phyloP scores from a whole-genome alignment of 225 moss, liverwort and hornwort genomes.

The Pseudisothecium myosuroides region DNA sequence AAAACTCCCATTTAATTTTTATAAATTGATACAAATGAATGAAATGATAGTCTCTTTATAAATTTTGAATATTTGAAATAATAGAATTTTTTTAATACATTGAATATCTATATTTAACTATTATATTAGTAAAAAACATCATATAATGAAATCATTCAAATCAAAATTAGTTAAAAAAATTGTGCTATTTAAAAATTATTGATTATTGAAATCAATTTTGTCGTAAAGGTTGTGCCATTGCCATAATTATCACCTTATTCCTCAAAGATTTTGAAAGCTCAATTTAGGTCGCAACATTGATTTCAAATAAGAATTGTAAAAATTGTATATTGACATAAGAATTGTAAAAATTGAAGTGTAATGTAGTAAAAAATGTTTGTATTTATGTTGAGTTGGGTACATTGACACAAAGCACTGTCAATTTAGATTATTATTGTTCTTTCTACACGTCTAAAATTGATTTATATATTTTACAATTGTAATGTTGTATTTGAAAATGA shows the following conservation, averaged over 20 bases:
- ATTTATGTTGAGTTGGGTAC: neutral
- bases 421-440: neutral
- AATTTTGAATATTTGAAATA: neutral
- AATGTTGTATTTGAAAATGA: neutral
- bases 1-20: neutral
- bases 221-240: neutral
- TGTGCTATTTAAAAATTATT: no score
- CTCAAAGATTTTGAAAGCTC: fast-evolving
- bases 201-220: neutral
- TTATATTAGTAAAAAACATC: neutral
- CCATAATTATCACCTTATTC: neutral
- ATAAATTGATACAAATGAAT: neutral
- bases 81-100: neutral
- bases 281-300: neutral
- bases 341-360: neutral
- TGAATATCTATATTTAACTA: neutral
- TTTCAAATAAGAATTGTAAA: neutral
- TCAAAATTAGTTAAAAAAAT: no score
- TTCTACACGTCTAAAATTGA: neutral
- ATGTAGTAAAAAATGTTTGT: neutral
- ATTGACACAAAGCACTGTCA: neutral
- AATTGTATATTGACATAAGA: neutral
- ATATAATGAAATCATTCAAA: no score
- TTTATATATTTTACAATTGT: neutral
- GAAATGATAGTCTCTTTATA: neutral